Evolutionary conservation across 2,329 filamentous ascomycete species (phyloP), one percentile per base, ranked within the genome.

Genomic region (Calonectria naviculata): DNA sequence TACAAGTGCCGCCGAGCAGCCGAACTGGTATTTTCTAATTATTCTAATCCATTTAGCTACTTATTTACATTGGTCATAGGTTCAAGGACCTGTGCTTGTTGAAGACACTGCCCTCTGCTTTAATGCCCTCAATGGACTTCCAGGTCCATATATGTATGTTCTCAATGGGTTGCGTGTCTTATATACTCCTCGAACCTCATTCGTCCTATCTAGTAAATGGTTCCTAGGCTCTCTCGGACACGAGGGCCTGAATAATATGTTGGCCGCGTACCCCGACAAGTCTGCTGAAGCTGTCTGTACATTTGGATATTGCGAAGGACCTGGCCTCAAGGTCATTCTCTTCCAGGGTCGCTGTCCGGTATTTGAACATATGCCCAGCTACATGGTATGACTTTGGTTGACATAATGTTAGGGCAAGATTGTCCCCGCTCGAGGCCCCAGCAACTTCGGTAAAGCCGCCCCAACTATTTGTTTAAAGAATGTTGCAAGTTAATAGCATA

Each of bases 51-150:
- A 17, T 13, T 41, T 38, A n/a, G 1, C 28, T 46, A 52, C 13
- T 56, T 46, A 70, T 61, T 52, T 29, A 36, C 42, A 46, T 56
- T 52, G 56, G 62, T 28, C 71, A 56, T 68, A 97, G 95, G 84
- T 97, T 58, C 87, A 93, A 78, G 95, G 95, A 1, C 95, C 97
- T 4, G 97, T 98, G 10, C 88, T 99, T 44, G 96, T 98, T 13
- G 97, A 99, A 84, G 97, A 99, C 83, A 99, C 97, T 19, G 95
- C 95, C 76, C 88, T 99, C 60, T 97, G 95, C 86, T 99, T 98
- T 82, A 93, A 94, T 80, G 95, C 96, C 24, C 89, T 98, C 72
- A 91, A 94, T 70, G 95, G 95, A n/a, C 88, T 99, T 34, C 97
- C 97, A 2, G 97, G 97, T 1, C 95, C 96, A 46, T 99, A 99